Evolutionary conservation across 768 basidiomycete species (phyloP).

Genomic region (Porphyrellus cyaneotinctus): DNA sequence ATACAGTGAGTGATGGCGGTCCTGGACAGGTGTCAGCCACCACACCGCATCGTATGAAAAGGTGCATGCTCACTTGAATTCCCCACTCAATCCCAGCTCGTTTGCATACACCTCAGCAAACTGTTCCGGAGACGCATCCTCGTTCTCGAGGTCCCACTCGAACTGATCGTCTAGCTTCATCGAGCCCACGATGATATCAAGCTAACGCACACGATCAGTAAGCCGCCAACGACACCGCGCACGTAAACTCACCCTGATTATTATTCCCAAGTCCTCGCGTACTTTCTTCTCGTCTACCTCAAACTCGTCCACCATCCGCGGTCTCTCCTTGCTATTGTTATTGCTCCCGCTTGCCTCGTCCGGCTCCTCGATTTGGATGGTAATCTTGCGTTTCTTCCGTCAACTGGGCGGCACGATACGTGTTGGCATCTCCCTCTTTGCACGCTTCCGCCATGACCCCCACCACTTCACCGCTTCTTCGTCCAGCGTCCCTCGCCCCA

Average conservation of each 20-base stretch:
- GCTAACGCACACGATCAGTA: conserved; percentile 41
- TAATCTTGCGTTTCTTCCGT: conserved; percentile 43
- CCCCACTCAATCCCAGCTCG: conserved; percentile 86
- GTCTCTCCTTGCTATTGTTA: conserved; percentile 35
- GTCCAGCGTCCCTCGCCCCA: conserved; percentile 42
- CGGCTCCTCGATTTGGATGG: conserved; percentile 24
- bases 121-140: conserved; percentile 79
- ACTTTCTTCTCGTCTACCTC: conserved; percentile 60
- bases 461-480: conserved; percentile 58
- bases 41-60: background rate
- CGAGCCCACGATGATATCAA: conserved; percentile 92
- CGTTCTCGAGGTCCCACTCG: conserved; percentile 92
- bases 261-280: conserved; percentile 85
- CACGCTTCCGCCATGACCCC: conserved; percentile 64
- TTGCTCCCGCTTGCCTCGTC: conserved; percentile 26
- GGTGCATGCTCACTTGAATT: conserved; percentile 70
- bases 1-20: conserved; percentile 95
- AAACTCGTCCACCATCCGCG: conserved; percentile 57
- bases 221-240: background rate
- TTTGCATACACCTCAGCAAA: conserved; percentile 85
- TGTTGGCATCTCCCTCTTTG: conserved; percentile 29
- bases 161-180: conserved; percentile 95
- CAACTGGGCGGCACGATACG: conserved; percentile 30
- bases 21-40: conserved; percentile 40
- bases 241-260: conserved; percentile 70